phyloP scores from a whole-genome alignment of 164 flowering plant genomes.

The Buxus sempervirens region DNA sequence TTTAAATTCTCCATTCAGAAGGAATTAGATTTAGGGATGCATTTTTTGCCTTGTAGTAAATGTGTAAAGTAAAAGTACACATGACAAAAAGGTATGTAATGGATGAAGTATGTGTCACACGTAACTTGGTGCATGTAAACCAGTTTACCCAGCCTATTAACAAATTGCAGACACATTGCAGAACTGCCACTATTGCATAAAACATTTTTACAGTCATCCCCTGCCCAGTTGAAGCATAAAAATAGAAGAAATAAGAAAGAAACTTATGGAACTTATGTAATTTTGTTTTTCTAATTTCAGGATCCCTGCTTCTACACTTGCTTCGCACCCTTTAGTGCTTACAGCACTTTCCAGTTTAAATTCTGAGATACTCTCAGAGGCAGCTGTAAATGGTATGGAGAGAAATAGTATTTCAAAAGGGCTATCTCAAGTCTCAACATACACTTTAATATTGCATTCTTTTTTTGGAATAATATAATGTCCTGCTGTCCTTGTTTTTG shows the following conservation, averaged over 20 bases:
- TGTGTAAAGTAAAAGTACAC: too few relatives aligned
- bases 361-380: constrained; percentile 78
- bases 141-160: too few relatives aligned
- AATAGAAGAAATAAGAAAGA: not conserved
- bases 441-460: not conserved
- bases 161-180: too few relatives aligned
- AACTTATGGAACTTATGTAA: not conserved
- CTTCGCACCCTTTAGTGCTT: constrained; percentile 82
- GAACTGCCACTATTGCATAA: too few relatives aligned
- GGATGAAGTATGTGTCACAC: too few relatives aligned
- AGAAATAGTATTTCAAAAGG: not conserved
- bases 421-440: not conserved
- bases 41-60: too few relatives aligned
- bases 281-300: constrained; percentile 52
- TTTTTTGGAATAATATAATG: not conserved
- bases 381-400: constrained; percentile 84
- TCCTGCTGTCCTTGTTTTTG: not conserved
- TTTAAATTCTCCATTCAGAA: too few relatives aligned
- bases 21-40: too few relatives aligned
- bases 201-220: not conserved
- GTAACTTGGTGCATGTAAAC: too few relatives aligned
- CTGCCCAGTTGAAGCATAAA: not conserved
- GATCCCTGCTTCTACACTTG: constrained; percentile 78
- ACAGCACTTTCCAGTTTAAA: constrained; percentile 84
- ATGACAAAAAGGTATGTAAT: too few relatives aligned